Evolutionary conservation across 768 basidiomycete genomes (phyloP).

Genomic region (Pisolithus tinctorius): DNA sequence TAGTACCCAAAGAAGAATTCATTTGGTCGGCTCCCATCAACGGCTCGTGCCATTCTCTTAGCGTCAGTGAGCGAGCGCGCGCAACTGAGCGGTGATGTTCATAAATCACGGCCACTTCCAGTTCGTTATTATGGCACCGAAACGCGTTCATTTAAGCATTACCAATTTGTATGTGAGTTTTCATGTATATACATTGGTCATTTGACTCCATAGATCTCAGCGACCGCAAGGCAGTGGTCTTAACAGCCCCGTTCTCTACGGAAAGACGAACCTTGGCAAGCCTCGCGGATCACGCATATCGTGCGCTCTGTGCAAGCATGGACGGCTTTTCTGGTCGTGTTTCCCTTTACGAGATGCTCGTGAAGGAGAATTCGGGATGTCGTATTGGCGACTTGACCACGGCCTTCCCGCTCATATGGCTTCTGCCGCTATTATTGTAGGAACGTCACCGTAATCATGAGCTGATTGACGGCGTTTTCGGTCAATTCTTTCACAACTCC

Average conservation of each 20-base stretch:
- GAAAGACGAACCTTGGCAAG: background rate
- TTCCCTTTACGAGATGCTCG: background rate
- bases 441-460: background rate
- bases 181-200: background rate
- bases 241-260: background rate
- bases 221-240: background rate
- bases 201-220: too few species aligned
- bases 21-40: slow-evolving; percentile 1
- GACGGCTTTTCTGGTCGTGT: too few species aligned
- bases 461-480: background rate
- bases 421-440: background rate
- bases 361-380: background rate
- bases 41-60: slow-evolving; percentile 3
- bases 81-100: background rate
- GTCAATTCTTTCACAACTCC: background rate
- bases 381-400: background rate
- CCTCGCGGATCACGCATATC: background rate
- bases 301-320: background rate
- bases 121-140: background rate
- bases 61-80: background rate
- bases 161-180: background rate
- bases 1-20: slow-evolving; percentile 10
- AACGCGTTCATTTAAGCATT: background rate
- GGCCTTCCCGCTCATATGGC: background rate
- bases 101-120: background rate